Evolutionary conservation across 1,284 basidiomycete genomes (phyloP).

Genomic region (Salmacisia buchloeana): DNA sequence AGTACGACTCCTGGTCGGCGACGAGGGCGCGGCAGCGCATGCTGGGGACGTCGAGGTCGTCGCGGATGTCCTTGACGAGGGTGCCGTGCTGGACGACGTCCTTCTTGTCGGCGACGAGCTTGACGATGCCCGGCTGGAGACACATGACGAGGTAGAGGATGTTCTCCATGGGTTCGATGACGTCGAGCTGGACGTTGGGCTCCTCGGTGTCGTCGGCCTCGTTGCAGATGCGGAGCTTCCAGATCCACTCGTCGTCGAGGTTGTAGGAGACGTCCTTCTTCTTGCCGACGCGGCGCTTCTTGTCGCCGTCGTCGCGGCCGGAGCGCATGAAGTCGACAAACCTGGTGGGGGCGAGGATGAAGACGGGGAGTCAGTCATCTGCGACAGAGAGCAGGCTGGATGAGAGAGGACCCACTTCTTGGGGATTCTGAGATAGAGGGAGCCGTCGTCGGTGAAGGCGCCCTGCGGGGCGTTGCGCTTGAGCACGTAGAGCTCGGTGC

Average conservation of each 20-base stretch:
- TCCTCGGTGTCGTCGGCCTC: constrained; percentile 27
- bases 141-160: constrained; percentile 41
- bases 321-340: constrained; percentile 44
- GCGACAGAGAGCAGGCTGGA: neutral
- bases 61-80: constrained; percentile 35
- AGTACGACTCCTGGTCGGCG: constrained; percentile 37
- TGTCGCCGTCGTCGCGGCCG: constrained; percentile 27
- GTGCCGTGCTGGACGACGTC: constrained; percentile 43
- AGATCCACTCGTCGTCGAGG: constrained; percentile 37
- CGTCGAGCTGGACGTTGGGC: constrained; percentile 40
- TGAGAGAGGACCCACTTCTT: constrained; percentile 24
- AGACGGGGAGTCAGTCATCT: neutral
- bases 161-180: constrained; percentile 41
- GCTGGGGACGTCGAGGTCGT: constrained; percentile 35
- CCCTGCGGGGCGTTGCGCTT: constrained; percentile 37
- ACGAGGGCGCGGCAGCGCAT: constrained; percentile 41
- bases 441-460: constrained; percentile 40
- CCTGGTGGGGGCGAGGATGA: neutral
- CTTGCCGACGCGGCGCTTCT: constrained; percentile 28
- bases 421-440: constrained; percentile 41
- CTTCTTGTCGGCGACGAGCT: constrained; percentile 36
- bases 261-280: constrained; percentile 42
- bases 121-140: constrained; percentile 38
- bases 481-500: constrained; percentile 44
- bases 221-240: constrained; percentile 41